These are phyloP conservation scores for Termitomyces bulborhizus DNA, from an alignment of 768 basidiomycete species.

Conservation along the genomic window DNA sequence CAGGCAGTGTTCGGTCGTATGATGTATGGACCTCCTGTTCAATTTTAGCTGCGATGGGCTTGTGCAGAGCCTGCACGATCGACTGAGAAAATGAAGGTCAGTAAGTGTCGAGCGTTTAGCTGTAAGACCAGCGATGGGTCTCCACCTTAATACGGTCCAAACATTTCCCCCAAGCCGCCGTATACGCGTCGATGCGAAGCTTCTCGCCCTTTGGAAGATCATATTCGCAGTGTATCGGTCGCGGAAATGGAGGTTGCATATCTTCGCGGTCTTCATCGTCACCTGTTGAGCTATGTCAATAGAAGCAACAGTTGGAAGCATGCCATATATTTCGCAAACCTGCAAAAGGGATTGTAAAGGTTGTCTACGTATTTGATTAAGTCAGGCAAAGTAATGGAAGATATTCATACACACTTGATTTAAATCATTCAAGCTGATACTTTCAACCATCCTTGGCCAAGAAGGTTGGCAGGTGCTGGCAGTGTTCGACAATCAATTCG, in stretches of 20 bases:
- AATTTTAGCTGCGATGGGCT: constrained; percentile 40
- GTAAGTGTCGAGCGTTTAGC: background rate
- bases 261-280: constrained; percentile 4
- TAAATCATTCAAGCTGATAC: background rate
- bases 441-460: background rate
- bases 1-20: constrained; percentile 40
- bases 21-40: constrained; percentile 35
- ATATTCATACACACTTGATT: constrained; percentile 2
- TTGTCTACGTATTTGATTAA: constrained; percentile 7
- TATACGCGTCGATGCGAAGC: constrained; percentile 48
- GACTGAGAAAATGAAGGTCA: constrained; percentile 8
- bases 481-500: background rate
- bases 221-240: constrained; percentile 1
- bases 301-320: background rate
- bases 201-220: constrained; percentile 14
- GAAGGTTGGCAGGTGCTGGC: background rate
- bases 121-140: background rate
- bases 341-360: constrained; percentile 15
- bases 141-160: constrained; percentile 49
- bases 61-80: constrained; percentile 42
- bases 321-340: background rate
- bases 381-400: background rate
- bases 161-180: constrained; percentile 52
- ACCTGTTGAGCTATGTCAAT: background rate
- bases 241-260: background rate